Evolutionary conservation across 2,329 filamentous ascomycete species (phyloP), one percentile per base, ranked within the genome.

Genomic region (Cadophora sp.): DNA sequence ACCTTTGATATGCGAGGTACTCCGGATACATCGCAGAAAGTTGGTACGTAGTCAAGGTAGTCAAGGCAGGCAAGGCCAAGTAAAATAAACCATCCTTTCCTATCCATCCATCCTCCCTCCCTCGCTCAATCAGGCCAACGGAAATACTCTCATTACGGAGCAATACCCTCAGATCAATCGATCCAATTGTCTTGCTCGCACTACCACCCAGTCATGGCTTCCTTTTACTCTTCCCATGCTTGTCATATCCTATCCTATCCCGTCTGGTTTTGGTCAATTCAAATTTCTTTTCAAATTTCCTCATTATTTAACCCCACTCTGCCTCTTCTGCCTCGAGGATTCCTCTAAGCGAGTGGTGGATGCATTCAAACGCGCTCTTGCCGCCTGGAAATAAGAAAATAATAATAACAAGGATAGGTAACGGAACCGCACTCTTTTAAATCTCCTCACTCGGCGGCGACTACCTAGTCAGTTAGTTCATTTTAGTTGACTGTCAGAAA

Each of bases 371-470:
- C 72, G 73, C 73, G 73, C 73, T 66, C 62, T 70, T 71, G 71
- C 73, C 73, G 73, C 73, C 69, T 69, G 39, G 65, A 71, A 70
- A 70, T 66, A 62, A 58, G 36, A 22, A 30, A 24, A 51, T n/a
- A 14, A 20, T 2, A n/a, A n/a, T 30, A 30, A 30, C 3, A 30
- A 3, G 4, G 3, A 39, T n/a, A n/a, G 33, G 24, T 24, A 27
- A n/a, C 55, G 33, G 55, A 24, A 33, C 13, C 16, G 13, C 8
- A 41, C 9, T 30, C n/a, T n/a, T n/a, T 43, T 43, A 14, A 58
- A 55, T 55, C 9, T 16, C 18, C 16, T 30, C 27, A 30, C 27
- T 30, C 27, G 27, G 27, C 27, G 27, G 27, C 27, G 27, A 30
- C 27, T 30, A 30, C 27, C 27, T 30, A 1, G 4, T 6, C 6